phyloP scores from a whole-genome alignment of 176 grass and related monocot species.

The Zea luxurians region DNA sequence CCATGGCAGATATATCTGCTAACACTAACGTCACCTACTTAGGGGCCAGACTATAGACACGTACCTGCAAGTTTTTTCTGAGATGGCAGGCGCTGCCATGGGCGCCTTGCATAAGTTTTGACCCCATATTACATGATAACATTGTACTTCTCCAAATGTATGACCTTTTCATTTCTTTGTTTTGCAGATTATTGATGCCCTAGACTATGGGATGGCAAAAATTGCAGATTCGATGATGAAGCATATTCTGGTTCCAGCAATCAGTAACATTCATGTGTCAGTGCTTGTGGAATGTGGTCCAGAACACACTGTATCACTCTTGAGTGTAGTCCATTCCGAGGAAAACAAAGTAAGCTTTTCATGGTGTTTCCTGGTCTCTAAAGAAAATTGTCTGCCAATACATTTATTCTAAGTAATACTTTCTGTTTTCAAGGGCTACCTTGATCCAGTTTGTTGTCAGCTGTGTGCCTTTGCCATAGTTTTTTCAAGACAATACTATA shows the following conservation, averaged over 20 bases:
- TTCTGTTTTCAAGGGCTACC: slow-evolving; percentile 4
- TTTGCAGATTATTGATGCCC: slow-evolving; percentile 62
- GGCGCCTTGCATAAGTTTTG: neutral
- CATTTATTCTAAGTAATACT: neutral
- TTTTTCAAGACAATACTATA: slow-evolving; percentile 20
- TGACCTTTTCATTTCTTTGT: slow-evolving; percentile 19
- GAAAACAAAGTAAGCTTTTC: slow-evolving; percentile 53
- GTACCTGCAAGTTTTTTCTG: neutral
- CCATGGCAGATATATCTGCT: too few relatives aligned
- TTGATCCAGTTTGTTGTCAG: slow-evolving; percentile 13
- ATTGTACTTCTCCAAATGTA: slow-evolving; percentile 17
- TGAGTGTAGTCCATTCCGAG: slow-evolving; percentile 54
- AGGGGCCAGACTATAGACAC: too few relatives aligned
- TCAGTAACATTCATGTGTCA: slow-evolving; percentile 50
- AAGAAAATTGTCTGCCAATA: slow-evolving; percentile 5
- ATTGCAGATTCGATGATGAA: slow-evolving; percentile 77
- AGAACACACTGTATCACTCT: slow-evolving; percentile 40
- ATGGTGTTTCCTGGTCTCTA: slow-evolving; percentile 32
- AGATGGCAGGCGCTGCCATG: neutral
- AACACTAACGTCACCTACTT: neutral
- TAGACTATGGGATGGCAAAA: slow-evolving; percentile 90
- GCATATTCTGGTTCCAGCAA: slow-evolving; percentile 65
- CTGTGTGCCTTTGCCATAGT: slow-evolving; percentile 3
- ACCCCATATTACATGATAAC: slow-evolving; percentile 11
- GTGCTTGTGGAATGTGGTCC: slow-evolving; percentile 40